Percentiles rank a stretch among this genome's conserved stretches.
Conservation (phyloP, 2,329 filamentous ascomycete species). For the Capronia americana region DNA sequence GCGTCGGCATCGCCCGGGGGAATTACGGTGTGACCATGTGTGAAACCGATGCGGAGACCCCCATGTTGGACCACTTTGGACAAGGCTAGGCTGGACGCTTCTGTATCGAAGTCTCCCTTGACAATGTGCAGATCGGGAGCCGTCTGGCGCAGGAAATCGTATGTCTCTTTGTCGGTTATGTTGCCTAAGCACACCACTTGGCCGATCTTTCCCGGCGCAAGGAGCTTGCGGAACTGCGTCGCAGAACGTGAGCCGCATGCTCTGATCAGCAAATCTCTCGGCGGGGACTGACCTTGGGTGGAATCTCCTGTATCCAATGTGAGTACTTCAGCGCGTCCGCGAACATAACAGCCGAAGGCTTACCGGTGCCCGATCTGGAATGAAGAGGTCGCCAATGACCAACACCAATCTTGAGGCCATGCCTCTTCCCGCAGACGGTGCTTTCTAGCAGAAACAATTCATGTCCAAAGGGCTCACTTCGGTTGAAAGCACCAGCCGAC, state of each 20-base stretch:
- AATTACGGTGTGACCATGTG: conserved; percentile 74
- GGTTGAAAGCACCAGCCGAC: conserved; percentile 6
- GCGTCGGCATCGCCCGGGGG: conserved; percentile 71
- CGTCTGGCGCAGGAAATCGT: conserved; percentile 78
- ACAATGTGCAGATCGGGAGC: conserved; percentile 74
- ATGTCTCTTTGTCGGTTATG: conserved; percentile 78
- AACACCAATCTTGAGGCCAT: conserved; percentile 89
- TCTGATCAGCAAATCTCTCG: conserved; percentile 2
- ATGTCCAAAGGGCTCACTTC: conserved; percentile 22
- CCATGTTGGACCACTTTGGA: conserved; percentile 75
- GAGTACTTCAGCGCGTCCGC: neutral
- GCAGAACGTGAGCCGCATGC: conserved; percentile 20
- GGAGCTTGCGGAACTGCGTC: conserved; percentile 79
- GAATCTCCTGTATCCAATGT: conserved; percentile 67
- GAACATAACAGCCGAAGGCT: conserved; percentile 41
- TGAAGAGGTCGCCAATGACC: conserved; percentile 91
- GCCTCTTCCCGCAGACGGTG: conserved; percentile 25
- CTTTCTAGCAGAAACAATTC: conserved; percentile 22
- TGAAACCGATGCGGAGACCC: conserved; percentile 71
- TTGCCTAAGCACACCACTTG: conserved; percentile 82
- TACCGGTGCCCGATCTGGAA: conserved; percentile 86
- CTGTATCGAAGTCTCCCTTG: conserved; percentile 73
- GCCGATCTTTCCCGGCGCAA: conserved; percentile 81
- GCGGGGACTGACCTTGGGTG: conserved; percentile 73
- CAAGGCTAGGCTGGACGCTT: conserved; percentile 68